Percentiles rank a stretch among this genome's conserved stretches.
phyloP scores from a whole-genome alignment of 768 basidiomycete species.

The Calocybe indica region DNA sequence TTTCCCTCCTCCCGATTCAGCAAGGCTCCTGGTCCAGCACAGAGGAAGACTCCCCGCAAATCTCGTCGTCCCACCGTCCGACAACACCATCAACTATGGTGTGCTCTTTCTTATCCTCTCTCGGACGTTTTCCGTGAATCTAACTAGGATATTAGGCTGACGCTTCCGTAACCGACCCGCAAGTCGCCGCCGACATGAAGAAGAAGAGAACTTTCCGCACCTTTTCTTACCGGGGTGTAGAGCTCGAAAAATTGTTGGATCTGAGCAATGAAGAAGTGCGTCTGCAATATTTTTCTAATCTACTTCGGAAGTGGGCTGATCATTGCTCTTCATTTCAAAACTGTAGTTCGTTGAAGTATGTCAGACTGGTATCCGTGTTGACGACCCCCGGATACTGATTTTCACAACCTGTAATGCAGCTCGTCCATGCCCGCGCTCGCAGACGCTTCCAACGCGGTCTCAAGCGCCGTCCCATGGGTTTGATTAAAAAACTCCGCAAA shows the following conservation, averaged over 20 bases:
- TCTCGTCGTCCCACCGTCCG: constrained; percentile 35
- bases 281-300: constrained; percentile 10
- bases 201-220: constrained; percentile 99
- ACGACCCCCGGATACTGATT: neutral
- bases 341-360: constrained; percentile 74
- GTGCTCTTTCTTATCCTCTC: neutral
- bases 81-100: constrained; percentile 32
- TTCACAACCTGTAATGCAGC: constrained; percentile 32
- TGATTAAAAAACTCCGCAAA: constrained; percentile 99
- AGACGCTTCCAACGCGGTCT: constrained; percentile 98
- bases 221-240: constrained; percentile 96
- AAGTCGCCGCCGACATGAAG: constrained; percentile 94
- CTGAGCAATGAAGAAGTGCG: constrained; percentile 92
- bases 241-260: constrained; percentile 97
- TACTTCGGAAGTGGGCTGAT: neutral
- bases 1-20: constrained; percentile 24
- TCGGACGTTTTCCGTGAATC: too few species aligned
- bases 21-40: constrained; percentile 4
- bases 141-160: constrained; percentile 46
- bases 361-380: constrained; percentile 3
- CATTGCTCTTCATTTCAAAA: neutral
- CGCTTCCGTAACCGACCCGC: constrained; percentile 79
- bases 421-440: constrained; percentile 98
- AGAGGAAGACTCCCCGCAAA: constrained; percentile 5
- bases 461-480: constrained; percentile 96